Evolutionary conservation across 768 basidiomycete genomes (phyloP).

Genomic region (Amanita exitialis): DNA sequence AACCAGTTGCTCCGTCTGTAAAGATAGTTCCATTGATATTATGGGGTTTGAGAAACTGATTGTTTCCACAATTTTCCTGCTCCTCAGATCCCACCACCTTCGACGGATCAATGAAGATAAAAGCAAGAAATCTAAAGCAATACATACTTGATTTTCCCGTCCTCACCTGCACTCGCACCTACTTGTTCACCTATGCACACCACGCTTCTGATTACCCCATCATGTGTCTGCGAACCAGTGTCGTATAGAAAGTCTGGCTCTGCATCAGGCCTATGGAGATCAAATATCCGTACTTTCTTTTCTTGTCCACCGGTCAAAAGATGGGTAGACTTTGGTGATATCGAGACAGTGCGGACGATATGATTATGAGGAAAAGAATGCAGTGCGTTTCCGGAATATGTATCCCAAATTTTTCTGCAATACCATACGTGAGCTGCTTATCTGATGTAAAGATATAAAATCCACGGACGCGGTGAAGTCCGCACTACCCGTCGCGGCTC

Average conservation of each 20-base stretch:
- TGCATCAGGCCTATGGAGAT: slow-evolving; percentile 77
- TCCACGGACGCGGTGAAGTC: slow-evolving; percentile 89
- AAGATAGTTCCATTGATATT: slow-evolving; percentile 90
- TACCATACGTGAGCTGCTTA: slow-evolving; percentile 7
- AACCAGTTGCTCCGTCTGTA: slow-evolving; percentile 71
- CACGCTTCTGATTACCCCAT: slow-evolving; percentile 86
- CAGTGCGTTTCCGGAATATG: slow-evolving; percentile 75
- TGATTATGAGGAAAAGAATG: slow-evolving; percentile 98
- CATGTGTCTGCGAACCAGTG: slow-evolving; percentile 56
- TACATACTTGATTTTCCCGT: slow-evolving; percentile 78
- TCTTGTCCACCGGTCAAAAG: slow-evolving; percentile 92
- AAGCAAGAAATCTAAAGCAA: neutral
- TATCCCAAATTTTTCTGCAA: slow-evolving; percentile 89
- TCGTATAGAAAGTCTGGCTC: slow-evolving; percentile 76
- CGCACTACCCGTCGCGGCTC: slow-evolving; percentile 88
- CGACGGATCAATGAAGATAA: slow-evolving; percentile 7
- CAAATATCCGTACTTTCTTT: slow-evolving; percentile 94
- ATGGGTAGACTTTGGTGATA: slow-evolving; percentile 60
- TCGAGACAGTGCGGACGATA: slow-evolving; percentile 91
- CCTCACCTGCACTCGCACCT: slow-evolving; percentile 87
- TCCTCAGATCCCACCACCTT: slow-evolving; percentile 97
- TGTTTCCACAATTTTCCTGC: slow-evolving; percentile 58
- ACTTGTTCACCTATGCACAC: slow-evolving; percentile 87
- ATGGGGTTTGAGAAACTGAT: slow-evolving; percentile 72
- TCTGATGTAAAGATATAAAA: slow-evolving; percentile 5